Percentiles rank a stretch among this genome's conserved stretches.
Evolutionary conservation across 495 filamentous ascomycete genomes (phyloP).

Genomic region (Collariella sp.): DNA sequence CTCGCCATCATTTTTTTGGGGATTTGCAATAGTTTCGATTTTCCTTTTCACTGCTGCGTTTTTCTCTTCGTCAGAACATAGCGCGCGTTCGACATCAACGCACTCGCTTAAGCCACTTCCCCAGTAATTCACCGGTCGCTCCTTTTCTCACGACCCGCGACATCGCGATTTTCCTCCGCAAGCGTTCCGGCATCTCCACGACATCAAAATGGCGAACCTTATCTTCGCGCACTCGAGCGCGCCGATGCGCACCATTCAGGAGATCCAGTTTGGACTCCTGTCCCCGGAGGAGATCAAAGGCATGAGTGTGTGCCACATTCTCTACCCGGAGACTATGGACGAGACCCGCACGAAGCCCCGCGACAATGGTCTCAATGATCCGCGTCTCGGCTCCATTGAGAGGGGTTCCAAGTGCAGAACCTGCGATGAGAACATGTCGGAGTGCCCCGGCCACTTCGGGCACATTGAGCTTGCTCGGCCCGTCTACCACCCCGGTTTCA

Average conservation of each 20-base stretch:
- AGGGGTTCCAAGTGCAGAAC: conserved; percentile 88
- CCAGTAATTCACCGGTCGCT: conserved; percentile 5
- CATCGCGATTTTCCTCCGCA: not conserved
- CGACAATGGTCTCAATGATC: conserved; percentile 84
- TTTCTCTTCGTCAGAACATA: conserved; percentile 4
- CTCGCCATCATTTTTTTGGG: conserved; percentile 19
- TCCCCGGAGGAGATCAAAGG: conserved; percentile 96
- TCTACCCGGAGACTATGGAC: conserved; percentile 98
- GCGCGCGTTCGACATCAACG: conserved; percentile 18
- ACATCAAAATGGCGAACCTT: conserved; percentile 71
- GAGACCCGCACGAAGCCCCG: conserved; percentile 81
- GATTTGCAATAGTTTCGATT: conserved; percentile 5
- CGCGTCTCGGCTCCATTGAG: conserved; percentile 89
- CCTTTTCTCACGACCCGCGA: not conserved
- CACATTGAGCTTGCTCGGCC: conserved; percentile 94
- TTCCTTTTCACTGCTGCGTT: conserved; percentile 5
- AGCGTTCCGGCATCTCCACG: not conserved
- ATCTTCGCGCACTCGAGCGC: conserved; percentile 87
- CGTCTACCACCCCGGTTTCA: conserved; percentile 91
- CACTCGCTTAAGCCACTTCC: conserved; percentile 4
- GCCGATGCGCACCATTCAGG: conserved; percentile 88
- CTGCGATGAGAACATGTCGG: conserved; percentile 85
- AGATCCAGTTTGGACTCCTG: conserved; percentile 96
- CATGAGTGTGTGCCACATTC: conserved; percentile 87
- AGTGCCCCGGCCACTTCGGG: conserved; percentile 95